Evolutionary conservation across 148 eudicot species (phyloP).

Genomic region (Silene uniflora): DNA sequence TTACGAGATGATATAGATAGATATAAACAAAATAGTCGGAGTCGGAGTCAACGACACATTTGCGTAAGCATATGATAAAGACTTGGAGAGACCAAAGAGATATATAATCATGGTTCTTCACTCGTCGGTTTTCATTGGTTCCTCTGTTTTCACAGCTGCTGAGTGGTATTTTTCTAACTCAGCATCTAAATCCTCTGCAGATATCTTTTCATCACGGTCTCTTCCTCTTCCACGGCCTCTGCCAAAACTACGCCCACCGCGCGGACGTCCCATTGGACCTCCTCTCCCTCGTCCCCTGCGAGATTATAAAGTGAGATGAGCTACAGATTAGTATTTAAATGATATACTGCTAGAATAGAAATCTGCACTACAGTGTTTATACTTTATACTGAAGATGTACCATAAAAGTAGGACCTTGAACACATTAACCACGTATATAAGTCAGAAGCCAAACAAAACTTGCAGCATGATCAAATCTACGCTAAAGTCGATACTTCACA

Average conservation of each 20-base stretch:
- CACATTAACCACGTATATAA: background rate
- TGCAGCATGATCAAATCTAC: background rate
- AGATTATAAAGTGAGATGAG: background rate
- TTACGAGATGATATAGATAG: slow-evolving; percentile 27
- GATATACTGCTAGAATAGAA: background rate
- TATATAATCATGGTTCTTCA: slow-evolving; percentile 10
- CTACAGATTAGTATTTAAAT: background rate
- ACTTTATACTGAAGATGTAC: background rate
- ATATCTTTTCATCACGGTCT: slow-evolving; percentile 62
- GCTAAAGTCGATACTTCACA: background rate
- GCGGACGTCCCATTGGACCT: slow-evolving; percentile 49
- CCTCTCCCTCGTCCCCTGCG: slow-evolving; percentile 74
- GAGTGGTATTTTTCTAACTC: slow-evolving; percentile 88
- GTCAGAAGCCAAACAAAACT: background rate
- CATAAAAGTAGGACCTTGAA: background rate
- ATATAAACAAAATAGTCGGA: slow-evolving; percentile 32
- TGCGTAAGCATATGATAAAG: slow-evolving; percentile 21
- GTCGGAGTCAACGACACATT: slow-evolving; percentile 28
- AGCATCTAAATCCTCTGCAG: slow-evolving; percentile 89
- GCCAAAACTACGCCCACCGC: slow-evolving; percentile 50
- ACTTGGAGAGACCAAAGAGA: slow-evolving; percentile 12
- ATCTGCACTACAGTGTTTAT: background rate
- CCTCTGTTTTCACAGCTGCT: slow-evolving; percentile 25
- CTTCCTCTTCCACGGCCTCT: slow-evolving; percentile 63
- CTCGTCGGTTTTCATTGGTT: slow-evolving; percentile 56